Base-by-base conservation (phyloP, 1,139 yeast genomes). In the Debaryomyces sp. region DNA sequence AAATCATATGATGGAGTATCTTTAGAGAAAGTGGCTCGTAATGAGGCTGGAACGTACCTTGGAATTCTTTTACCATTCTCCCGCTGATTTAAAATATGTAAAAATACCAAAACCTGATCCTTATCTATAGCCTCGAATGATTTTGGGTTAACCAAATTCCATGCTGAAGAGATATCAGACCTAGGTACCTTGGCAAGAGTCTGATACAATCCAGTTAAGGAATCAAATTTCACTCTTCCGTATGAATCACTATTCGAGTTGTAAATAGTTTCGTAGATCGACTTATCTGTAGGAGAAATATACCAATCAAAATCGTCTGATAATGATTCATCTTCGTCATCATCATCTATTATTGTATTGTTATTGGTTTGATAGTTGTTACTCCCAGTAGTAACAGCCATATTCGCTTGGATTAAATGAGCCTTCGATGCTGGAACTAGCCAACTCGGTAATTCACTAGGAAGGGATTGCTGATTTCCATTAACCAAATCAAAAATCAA, bases 71-170 rank as follows among this genome's bases (percentile, higher is more conserved):
- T 85, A 30, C 97, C 97, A 61, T 86, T 85, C 53, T 90, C 89
- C 58, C 97, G 80, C 67, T 92, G 96, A 67, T 91, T 90, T 59
- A 94, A 77, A 56, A 92, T 90, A 68, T 94, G 99, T 56, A 94
- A 75, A 57, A 89, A 91, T 33, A 89, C 96, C 56, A 91, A 72
- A 24, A 91, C 85, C 66, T 95, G 99, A 68, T 94, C 98, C 60
- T 88, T 90, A 66, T 92, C 98, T 54, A 94, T 90, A 13, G 96
- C 86, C 61, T 87, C 91, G 48, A 84, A 82, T 41, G 87, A 84
- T 60, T 88, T 87, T 5, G 99, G 98, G 62, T 94, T 94, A 43
- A 95, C 96, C 51, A 94, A 74, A 64, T 89, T 90, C 98, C 99
- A 94, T 1, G 97, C 96, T 29, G 89, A 85, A 27, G 92, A 83